Base-by-base conservation (phyloP, 78 protist species). In the Dictyostelium brefeldianum region DNA sequence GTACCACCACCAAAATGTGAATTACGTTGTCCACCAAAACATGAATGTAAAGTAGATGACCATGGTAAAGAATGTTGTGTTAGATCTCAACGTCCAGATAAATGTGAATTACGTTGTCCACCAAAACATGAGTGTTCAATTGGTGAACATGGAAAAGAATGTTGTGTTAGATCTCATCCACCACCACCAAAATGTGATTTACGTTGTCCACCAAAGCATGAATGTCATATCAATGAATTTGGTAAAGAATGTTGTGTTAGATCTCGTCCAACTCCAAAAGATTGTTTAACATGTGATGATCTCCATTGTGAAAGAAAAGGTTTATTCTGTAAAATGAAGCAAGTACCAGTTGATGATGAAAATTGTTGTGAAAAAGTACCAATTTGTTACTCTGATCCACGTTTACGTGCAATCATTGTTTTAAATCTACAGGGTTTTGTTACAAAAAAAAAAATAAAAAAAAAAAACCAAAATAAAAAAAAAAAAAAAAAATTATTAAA, bases 141-240 rank as follows among this genome's bases (percentile, higher is more conserved):
- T 18, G 36, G 31, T 29, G 22, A 67, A 29, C 47, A 31, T 31
- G 70, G 70, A 22, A 62, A 62, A 62, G 29, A 67, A 67, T 67
- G 75, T 31, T 22, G 51, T 73, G 27, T 47, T 6, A 27, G 12
- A 50, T 56, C 43, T 36, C 80, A 46, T 31, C 80, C 70, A 46
- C 57, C 18, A 43, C 57, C 81, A 48, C 81, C 59, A 20, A 27
- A 5, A 4, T 48, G 51, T 15, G 22, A 25, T 31, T 27, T 27
- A 54, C 29, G 62, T 20, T 22, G 57, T 12, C 83, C 83, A 78
- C 83, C 83, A 71, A 18, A n/a, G 36, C 79, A 46, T 73, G 59
- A 73, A 46, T 47, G 59, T 4, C 41, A 36, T 14, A 20, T 27
- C 31, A 41, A 31, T 31, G 47, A 31, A 31, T 17, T 15, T 31